Evolutionary conservation across 2,329 filamentous ascomycete species (phyloP), one percentile per base, ranked within the genome.

Genomic region (Pseudogymnoascus pannorum): DNA sequence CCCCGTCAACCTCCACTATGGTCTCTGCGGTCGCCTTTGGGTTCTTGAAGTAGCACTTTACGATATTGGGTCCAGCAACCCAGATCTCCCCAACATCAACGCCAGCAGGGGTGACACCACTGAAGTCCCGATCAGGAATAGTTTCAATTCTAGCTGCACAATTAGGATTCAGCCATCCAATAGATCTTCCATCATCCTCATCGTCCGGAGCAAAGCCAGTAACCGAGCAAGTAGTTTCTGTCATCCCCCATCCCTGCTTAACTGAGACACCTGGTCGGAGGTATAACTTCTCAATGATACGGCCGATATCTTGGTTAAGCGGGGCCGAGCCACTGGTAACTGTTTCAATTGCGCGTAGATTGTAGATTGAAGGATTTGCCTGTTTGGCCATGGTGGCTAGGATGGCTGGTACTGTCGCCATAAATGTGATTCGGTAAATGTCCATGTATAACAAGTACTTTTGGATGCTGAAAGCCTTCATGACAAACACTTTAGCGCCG

Each of bases 291-390:
- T 22, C 26, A 36, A 29, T 16, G 59, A 11, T 7, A 20, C 33
- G 57, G 22, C 57, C 29, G 26, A 48, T 3, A 16, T 59, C 44
- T n/a, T 26, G 54, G 26, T 3, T 26, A 18, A 89, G 74, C 0
- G 89, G 89, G 5, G 90, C 90, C 1, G 89, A 89, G 33, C 90
- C 90, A 59, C 78, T 83, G 1, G 77, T 79, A n/a, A 91, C 74
- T 2, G 62, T 63, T 64, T 85, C 79, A 14, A 94, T 74, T 62
- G 81, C 86, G 67, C 81, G 86, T 26, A 94, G 75, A 72, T 94
- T 87, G 69, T 82, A 89, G 18, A 85, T 79, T 64, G 77, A 80
- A 4, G 82, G 81, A 2, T 82, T 78, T 0, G 88, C 87, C 66
- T 88, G 81, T 72, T 93, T 94, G 29, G 85, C 84, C 68, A 95